phyloP scores from a whole-genome alignment of 2,329 filamentous ascomycete genomes.

The Sporothrix phasma region DNA sequence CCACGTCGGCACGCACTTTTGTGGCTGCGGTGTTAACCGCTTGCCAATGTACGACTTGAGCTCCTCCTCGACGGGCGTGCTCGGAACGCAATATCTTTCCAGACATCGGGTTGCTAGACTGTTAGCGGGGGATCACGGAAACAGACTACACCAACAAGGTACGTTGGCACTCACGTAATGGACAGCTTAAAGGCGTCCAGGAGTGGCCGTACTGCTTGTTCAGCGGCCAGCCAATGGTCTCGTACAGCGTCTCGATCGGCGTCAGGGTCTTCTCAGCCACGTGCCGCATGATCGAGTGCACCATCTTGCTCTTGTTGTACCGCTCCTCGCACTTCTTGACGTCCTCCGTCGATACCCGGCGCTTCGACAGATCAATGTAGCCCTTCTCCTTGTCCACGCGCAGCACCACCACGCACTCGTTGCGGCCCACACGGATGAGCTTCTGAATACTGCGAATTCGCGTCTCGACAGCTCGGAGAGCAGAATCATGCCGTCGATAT shows the following conservation, averaged over 20 bases:
- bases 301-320: constrained; percentile 99
- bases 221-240: constrained; percentile 90
- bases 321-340: constrained; percentile 97
- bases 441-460: constrained; percentile 99
- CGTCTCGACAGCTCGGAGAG: constrained; percentile 94
- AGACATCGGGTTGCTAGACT: constrained; percentile 79
- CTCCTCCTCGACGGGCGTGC: constrained; percentile 74
- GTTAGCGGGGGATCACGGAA: no score
- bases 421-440: constrained; percentile 93
- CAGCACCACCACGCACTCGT: constrained; percentile 96
- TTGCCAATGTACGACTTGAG: constrained; percentile 93
- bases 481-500: constrained; percentile 99
- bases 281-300: constrained; percentile 97
- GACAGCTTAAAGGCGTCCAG: constrained; percentile 98
- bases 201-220: constrained; percentile 97
- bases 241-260: constrained; percentile 90
- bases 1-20: constrained; percentile 95
- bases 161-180: constrained; percentile 87
- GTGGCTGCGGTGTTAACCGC: constrained; percentile 94
- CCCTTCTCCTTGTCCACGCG: constrained; percentile 98
- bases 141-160: no score
- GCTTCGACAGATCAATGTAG: constrained; percentile 98
- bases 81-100: constrained; percentile 88
- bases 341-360: constrained; percentile 93
- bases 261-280: constrained; percentile 93